These are phyloP conservation scores for Oehlia diaphana DNA, from an alignment of 192 early-diverging fungal species.

Conservation along the genomic window DNA sequence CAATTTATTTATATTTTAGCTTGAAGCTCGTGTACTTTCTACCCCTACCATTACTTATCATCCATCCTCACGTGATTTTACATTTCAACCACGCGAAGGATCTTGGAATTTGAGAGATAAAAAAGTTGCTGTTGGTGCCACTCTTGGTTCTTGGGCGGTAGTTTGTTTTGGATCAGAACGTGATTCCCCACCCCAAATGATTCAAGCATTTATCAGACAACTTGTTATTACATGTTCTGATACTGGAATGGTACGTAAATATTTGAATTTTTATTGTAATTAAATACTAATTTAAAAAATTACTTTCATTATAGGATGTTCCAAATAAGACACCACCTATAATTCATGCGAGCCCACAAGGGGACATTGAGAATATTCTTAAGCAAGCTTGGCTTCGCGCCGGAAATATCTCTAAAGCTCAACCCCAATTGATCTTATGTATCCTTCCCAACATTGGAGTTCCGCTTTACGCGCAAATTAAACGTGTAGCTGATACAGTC, in stretches of 20 bases:
- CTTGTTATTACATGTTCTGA: conserved; percentile 4
- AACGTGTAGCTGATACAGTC: conserved; percentile 85
- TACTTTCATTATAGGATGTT: conserved; percentile 33
- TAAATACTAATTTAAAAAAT: background rate
- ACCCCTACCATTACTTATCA: conserved; percentile 26
- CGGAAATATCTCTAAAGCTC: conserved; percentile 58
- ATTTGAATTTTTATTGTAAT: background rate
- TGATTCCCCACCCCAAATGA: conserved; percentile 55
- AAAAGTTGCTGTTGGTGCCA: conserved; percentile 71
- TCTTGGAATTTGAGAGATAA: conserved; percentile 91
- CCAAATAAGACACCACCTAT: conserved; percentile 47
- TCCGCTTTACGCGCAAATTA: conserved; percentile 74
- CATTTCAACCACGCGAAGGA: conserved; percentile 62
- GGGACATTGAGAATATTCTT: conserved; percentile 69
- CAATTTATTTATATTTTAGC: background rate
- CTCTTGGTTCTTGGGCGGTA: conserved; percentile 81
- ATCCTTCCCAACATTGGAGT: conserved; percentile 80
- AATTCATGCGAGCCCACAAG: conserved; percentile 55
- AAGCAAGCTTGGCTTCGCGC: conserved; percentile 72
- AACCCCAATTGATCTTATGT: conserved; percentile 82
- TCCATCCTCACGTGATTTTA: conserved; percentile 43
- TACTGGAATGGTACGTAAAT: conserved; percentile 59
- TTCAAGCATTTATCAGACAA: background rate
- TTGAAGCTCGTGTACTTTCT: background rate
- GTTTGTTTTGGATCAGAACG: conserved; percentile 69